These are phyloP conservation scores for Fistulifera pelliculosa DNA, from an alignment of 108 stramenopile genomes.

Conservation along the genomic window DNA sequence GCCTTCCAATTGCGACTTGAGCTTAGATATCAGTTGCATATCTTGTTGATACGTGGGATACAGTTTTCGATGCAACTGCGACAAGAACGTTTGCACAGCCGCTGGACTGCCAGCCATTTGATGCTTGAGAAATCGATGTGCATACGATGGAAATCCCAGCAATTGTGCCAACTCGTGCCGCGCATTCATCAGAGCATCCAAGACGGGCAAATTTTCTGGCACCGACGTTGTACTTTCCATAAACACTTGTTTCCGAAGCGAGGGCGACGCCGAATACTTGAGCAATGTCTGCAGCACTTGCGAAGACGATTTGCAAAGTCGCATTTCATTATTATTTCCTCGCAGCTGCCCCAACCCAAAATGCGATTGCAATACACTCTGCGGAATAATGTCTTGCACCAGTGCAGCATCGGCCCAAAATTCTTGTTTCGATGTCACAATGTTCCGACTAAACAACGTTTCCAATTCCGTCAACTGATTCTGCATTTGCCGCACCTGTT, in stretches of 20 bases:
- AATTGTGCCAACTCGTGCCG: slow-evolving; percentile 56
- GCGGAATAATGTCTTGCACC: slow-evolving; percentile 51
- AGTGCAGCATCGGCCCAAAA: slow-evolving; percentile 31
- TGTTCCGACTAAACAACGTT: slow-evolving; percentile 55
- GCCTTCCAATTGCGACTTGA: slow-evolving; percentile 62
- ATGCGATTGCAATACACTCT: slow-evolving; percentile 31
- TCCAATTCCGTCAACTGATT: slow-evolving; percentile 63
- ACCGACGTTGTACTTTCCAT: slow-evolving; percentile 52
- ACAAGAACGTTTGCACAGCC: slow-evolving; percentile 42
- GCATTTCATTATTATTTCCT: slow-evolving; percentile 4
- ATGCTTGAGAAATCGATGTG: slow-evolving; percentile 61
- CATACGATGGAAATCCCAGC: slow-evolving; percentile 67
- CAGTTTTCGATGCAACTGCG: slow-evolving; percentile 31
- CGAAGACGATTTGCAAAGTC: slow-evolving; percentile 27
- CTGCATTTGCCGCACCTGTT: slow-evolving; percentile 57
- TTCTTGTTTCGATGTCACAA: slow-evolving; percentile 47
- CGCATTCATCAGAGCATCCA: slow-evolving; percentile 49
- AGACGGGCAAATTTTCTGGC: slow-evolving; percentile 67
- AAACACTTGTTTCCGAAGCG: slow-evolving; percentile 62
- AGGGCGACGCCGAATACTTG: slow-evolving; percentile 40
- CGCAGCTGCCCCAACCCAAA: slow-evolving; percentile 19
- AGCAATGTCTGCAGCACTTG: slow-evolving; percentile 62
- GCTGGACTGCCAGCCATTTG: slow-evolving; percentile 60
- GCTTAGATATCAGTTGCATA: slow-evolving; percentile 40
- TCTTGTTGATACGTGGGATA: slow-evolving; percentile 34